Evolutionary conservation across 2,329 filamentous ascomycete genomes (phyloP).

Genomic region (Sclerotinia borealis): DNA sequence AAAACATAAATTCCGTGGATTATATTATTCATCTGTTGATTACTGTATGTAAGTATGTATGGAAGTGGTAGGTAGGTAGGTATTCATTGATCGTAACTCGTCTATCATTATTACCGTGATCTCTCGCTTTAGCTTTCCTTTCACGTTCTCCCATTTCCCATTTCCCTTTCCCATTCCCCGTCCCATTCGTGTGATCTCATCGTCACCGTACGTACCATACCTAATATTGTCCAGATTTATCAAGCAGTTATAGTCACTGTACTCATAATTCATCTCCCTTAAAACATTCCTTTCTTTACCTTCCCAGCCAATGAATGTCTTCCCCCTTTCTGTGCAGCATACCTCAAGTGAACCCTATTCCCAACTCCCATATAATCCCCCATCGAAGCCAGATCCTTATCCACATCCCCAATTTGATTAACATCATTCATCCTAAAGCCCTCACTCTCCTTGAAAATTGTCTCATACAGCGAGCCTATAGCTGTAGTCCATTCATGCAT

Average conservation of each 20-base stretch:
- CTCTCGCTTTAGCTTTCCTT: not conserved
- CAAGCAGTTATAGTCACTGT: too few species aligned
- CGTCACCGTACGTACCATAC: not conserved
- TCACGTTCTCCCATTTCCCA: too few species aligned
- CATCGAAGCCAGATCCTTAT: not conserved
- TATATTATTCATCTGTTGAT: too few species aligned
- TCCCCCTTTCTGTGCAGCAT: not conserved
- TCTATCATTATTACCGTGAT: conserved; percentile 3
- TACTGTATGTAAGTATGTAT: not conserved
- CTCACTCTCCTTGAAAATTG: conserved; percentile 72
- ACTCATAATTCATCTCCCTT: too few species aligned
- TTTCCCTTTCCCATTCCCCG: not conserved
- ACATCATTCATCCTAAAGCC: conserved; percentile 45
- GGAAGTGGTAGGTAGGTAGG: not conserved
- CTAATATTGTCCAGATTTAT: not conserved
- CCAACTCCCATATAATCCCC: not conserved
- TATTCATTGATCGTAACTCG: conserved; percentile 1
- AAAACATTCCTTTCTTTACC: not conserved
- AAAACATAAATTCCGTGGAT: too few species aligned
- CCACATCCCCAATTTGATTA: conserved; percentile 13
- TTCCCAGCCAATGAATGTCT: not conserved
- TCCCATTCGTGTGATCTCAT: not conserved
- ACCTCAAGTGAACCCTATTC: not conserved
- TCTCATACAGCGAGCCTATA: conserved; percentile 61
- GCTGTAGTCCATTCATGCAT: conserved; percentile 67